Percentiles rank a stretch among this genome's conserved stretches.
phyloP scores from a whole-genome alignment of 1,139 yeast species.

The Entelexis sorbosivorans region DNA sequence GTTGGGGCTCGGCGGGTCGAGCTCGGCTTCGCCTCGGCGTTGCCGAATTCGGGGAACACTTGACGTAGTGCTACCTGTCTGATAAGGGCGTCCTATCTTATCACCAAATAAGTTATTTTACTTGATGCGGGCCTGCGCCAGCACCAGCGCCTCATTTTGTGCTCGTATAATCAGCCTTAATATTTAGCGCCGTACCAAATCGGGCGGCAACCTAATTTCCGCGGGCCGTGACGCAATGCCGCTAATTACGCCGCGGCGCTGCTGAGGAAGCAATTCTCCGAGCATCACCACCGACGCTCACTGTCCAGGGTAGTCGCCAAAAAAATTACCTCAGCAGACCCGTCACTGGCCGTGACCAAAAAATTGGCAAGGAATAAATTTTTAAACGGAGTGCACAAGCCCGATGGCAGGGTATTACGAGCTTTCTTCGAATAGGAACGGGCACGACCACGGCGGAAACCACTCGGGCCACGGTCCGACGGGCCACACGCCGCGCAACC shows the following conservation, averaged over 20 bases:
- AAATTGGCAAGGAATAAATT: background rate
- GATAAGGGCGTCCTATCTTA: no score
- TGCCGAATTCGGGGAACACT: no score
- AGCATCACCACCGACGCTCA: conserved; percentile 7
- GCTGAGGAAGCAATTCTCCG: background rate
- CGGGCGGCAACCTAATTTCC: background rate
- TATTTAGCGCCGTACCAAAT: no score
- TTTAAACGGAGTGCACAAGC: background rate
- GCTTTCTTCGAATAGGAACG: background rate
- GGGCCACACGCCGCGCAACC: conserved; percentile 7
- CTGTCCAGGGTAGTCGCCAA: conserved; percentile 4
- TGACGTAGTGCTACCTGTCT: no score
- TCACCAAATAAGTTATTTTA: no score
- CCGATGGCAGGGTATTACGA: conserved; percentile 7
- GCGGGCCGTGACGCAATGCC: background rate
- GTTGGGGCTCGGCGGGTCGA: no score
- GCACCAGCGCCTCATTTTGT: no score
- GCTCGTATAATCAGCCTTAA: no score
- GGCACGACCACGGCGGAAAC: background rate
- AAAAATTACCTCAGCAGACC: conserved; percentile 8
- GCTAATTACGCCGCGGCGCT: background rate
- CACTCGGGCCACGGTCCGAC: background rate
- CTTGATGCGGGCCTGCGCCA: no score
- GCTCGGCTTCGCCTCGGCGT: no score
- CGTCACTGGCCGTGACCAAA: background rate